phyloP scores from a whole-genome alignment of 2,329 filamentous ascomycete genomes.

The Alternaria dauci region DNA sequence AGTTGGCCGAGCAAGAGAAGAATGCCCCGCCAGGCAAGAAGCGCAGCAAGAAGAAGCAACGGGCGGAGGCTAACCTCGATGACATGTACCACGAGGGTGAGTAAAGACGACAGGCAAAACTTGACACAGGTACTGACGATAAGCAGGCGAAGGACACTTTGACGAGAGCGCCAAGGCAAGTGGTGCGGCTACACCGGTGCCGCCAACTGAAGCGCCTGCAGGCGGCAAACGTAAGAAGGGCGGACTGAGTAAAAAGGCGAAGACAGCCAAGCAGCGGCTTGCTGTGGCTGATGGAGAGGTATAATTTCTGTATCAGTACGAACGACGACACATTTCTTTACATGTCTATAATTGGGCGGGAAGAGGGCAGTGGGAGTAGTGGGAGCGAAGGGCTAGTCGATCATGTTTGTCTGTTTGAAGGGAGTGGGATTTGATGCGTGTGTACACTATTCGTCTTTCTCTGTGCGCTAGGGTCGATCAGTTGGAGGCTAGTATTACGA shows the following conservation, averaged over 20 bases:
- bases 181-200: slow-evolving; percentile 83
- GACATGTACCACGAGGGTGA: slow-evolving; percentile 99
- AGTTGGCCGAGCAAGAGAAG: slow-evolving; percentile 73
- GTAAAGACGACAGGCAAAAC: slow-evolving; percentile 42
- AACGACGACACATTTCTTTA: slow-evolving; percentile 20
- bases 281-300: slow-evolving; percentile 58
- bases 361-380: not conserved
- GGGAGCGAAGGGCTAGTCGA: not conserved
- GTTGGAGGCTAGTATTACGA: slow-evolving; percentile 4
- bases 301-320: slow-evolving; percentile 25
- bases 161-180: slow-evolving; percentile 87
- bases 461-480: slow-evolving; percentile 15
- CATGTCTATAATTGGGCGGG: slow-evolving; percentile 19
- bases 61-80: slow-evolving; percentile 74
- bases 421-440: slow-evolving; percentile 16
- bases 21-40: slow-evolving; percentile 51
- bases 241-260: slow-evolving; percentile 60
- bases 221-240: slow-evolving; percentile 61
- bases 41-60: slow-evolving; percentile 72
- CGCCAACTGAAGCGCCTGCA: slow-evolving; percentile 49
- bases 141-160: slow-evolving; percentile 90
- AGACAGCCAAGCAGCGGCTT: slow-evolving; percentile 59
- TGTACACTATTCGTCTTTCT: slow-evolving; percentile 27
- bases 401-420: slow-evolving; percentile 8
- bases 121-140: slow-evolving; percentile 33